Evolutionary conservation across 2,329 filamentous ascomycete species (phyloP).

Genomic region (Xylariales sp.): DNA sequence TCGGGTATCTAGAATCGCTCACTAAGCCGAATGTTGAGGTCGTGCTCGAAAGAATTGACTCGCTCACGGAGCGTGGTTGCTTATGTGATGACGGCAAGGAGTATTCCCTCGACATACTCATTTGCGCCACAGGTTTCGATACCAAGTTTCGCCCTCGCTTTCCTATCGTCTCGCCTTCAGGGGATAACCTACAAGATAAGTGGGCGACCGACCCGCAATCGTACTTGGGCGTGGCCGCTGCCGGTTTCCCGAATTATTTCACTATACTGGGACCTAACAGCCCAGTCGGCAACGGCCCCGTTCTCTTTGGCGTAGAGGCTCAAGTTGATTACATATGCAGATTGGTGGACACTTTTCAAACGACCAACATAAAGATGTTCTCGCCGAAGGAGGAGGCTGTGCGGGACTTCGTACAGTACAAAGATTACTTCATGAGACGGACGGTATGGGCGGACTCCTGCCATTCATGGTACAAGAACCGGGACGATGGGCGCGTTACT

Average conservation of each 20-base stretch:
- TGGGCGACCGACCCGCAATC: slow-evolving; percentile 65
- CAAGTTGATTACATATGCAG: slow-evolving; percentile 35
- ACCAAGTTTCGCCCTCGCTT: slow-evolving; percentile 47
- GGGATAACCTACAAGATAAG: slow-evolving; percentile 59
- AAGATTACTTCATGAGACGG: slow-evolving; percentile 43
- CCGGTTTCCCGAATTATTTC: slow-evolving; percentile 68
- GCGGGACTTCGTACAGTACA: slow-evolving; percentile 46
- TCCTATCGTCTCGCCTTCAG: slow-evolving; percentile 58
- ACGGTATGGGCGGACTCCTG: slow-evolving; percentile 42
- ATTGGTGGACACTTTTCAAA: slow-evolving; percentile 36
- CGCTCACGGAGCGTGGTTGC: slow-evolving; percentile 46
- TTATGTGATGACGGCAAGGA: slow-evolving; percentile 42
- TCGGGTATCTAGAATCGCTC: slow-evolving; percentile 50
- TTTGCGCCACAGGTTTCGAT: slow-evolving; percentile 51
- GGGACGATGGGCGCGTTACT: slow-evolving; percentile 27
- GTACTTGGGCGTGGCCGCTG: slow-evolving; percentile 65
- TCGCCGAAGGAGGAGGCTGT: slow-evolving; percentile 39
- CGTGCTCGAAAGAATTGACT: slow-evolving; percentile 37
- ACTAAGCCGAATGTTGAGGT: slow-evolving; percentile 43
- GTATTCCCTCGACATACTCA: slow-evolving; percentile 48
- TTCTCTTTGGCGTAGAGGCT: slow-evolving; percentile 33
- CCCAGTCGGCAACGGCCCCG: slow-evolving; percentile 38
- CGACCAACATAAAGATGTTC: slow-evolving; percentile 35
- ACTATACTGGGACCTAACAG: slow-evolving; percentile 58
- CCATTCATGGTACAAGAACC: slow-evolving; percentile 38